phyloP scores from a whole-genome alignment of 768 basidiomycete species.

The Russula olivacea region DNA sequence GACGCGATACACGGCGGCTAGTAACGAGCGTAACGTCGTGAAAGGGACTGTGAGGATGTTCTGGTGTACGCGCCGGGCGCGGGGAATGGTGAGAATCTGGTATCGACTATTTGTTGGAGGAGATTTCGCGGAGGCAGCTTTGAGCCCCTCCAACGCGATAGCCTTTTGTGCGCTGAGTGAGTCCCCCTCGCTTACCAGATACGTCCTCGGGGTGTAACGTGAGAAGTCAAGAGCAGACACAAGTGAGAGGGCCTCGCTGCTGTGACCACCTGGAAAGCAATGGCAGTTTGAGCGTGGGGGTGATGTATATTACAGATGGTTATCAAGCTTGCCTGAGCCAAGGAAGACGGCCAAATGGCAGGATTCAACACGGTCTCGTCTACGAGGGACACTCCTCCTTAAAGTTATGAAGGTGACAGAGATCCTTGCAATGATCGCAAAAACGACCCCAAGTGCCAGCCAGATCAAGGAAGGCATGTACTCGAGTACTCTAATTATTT shows the following conservation, averaged over 20 bases:
- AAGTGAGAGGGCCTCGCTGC: constrained; percentile 75
- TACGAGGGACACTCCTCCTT: constrained; percentile 24
- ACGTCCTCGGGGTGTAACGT: constrained; percentile 71
- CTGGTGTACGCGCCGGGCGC: constrained; percentile 86
- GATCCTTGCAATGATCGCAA: constrained; percentile 19
- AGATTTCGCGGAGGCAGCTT: constrained; percentile 27
- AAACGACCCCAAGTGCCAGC: background rate
- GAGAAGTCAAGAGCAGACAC: constrained; percentile 65
- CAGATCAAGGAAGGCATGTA: constrained; percentile 4
- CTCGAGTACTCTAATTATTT: too few relatives aligned
- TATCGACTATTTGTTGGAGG: constrained; percentile 32
- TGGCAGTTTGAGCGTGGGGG: constrained; percentile 20
- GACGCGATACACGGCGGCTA: constrained; percentile 55
- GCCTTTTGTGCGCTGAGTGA: constrained; percentile 70
- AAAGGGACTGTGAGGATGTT: constrained; percentile 60
- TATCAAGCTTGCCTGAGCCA: constrained; percentile 68
- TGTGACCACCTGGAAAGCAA: constrained; percentile 75
- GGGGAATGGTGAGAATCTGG: constrained; percentile 63
- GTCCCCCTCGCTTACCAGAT: constrained; percentile 81
- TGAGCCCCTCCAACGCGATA: constrained; percentile 49
- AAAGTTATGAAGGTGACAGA: constrained; percentile 26
- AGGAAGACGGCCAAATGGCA: constrained; percentile 77
- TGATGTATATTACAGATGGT: background rate
- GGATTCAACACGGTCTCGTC: constrained; percentile 23
- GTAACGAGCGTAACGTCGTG: constrained; percentile 57